These are phyloP conservation scores for Entomortierella lignicola DNA, from an alignment of 192 early-diverging fungal species.

Conservation along the genomic window DNA sequence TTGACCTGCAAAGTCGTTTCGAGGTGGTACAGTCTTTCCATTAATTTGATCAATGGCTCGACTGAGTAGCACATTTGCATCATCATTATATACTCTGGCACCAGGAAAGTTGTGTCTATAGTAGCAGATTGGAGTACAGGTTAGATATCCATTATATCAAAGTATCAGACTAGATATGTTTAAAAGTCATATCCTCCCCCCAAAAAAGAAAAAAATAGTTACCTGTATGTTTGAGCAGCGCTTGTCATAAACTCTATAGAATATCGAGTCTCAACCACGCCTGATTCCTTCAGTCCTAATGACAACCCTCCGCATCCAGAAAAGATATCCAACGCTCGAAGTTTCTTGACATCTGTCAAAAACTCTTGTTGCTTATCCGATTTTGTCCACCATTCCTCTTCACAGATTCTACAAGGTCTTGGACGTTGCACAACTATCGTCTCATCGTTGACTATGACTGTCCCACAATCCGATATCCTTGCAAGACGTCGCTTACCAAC, in stretches of 20 bases:
- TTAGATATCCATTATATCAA: neutral
- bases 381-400: constrained; percentile 1
- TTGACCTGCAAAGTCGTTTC: constrained; percentile 36
- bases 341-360: constrained; percentile 1
- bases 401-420: constrained; percentile 44
- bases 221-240: constrained; percentile 71
- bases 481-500: constrained; percentile 16
- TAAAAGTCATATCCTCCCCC: too few species aligned
- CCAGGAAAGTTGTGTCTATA: constrained; percentile 69
- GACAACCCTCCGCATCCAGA: constrained; percentile 79
- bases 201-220: too few species aligned
- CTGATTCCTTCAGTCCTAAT: constrained; percentile 67
- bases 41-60: constrained; percentile 67
- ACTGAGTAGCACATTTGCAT: constrained; percentile 70
- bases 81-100: constrained; percentile 69
- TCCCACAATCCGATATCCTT: constrained; percentile 27
- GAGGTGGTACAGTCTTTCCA: constrained; percentile 34
- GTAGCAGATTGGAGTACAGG: neutral
- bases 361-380: neutral
- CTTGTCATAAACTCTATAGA: constrained; percentile 71
- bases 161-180: too few species aligned
- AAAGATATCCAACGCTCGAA: constrained; percentile 74
- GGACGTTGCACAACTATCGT: neutral
- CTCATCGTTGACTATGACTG: constrained; percentile 8
- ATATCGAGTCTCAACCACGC: constrained; percentile 69